Evolutionary conservation across 2,329 filamentous ascomycete species (phyloP).

Genomic region (Nemania bipapillata): DNA sequence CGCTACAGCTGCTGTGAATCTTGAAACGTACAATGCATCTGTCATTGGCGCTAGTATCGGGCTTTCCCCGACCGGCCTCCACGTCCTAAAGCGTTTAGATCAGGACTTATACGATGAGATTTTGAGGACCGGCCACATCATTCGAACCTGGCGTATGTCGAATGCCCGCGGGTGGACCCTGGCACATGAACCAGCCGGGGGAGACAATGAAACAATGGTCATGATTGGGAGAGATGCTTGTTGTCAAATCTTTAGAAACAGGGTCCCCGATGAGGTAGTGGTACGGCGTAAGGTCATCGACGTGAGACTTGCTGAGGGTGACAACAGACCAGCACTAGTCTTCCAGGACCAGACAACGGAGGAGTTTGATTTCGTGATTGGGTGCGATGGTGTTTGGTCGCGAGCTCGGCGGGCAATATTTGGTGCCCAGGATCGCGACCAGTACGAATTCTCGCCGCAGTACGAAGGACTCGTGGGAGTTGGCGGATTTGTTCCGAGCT

Average conservation of each 20-base stretch:
- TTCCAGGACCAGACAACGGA: conserved; percentile 31
- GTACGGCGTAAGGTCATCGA: conserved; percentile 33
- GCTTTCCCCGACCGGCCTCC: conserved; percentile 27
- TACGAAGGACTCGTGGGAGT: conserved; percentile 36
- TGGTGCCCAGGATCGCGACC: conserved; percentile 22
- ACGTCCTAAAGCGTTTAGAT: conserved; percentile 28
- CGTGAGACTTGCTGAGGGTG: conserved; percentile 30
- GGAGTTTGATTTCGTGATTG: conserved; percentile 34
- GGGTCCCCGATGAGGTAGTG: conserved; percentile 24
- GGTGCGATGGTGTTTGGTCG: conserved; percentile 36
- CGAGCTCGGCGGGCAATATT: conserved; percentile 32
- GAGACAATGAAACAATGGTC: conserved; percentile 27
- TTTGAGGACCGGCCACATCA: conserved; percentile 30
- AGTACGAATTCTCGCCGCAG: conserved; percentile 33
- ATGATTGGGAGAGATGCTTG: conserved; percentile 37
- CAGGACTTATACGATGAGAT: conserved; percentile 26
- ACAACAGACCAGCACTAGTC: conserved; percentile 27
- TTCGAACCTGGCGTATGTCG: conserved; percentile 34
- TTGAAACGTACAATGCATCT: conserved; percentile 33
- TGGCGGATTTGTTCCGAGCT: conserved; percentile 33
- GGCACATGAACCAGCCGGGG: conserved; percentile 5
- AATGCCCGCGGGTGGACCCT: conserved; percentile 35
- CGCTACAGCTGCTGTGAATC: conserved; percentile 1
- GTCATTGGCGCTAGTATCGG: conserved; percentile 34
- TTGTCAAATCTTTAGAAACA: conserved; percentile 30